These are phyloP conservation scores for Cytospora leucostoma DNA, from an alignment of 2,329 filamentous ascomycete genomes.

Conservation along the genomic window DNA sequence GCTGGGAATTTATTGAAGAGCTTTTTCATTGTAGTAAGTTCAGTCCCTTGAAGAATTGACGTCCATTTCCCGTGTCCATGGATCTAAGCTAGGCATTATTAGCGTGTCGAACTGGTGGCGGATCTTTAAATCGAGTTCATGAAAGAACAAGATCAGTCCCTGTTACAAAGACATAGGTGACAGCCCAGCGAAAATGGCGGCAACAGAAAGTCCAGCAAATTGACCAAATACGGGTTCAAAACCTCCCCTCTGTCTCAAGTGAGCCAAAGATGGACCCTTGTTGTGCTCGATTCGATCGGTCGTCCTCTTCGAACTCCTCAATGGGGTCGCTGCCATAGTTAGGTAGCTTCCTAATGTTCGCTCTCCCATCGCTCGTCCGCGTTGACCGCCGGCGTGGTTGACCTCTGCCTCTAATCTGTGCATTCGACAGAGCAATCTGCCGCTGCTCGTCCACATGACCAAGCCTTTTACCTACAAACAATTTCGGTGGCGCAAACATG, in stretches of 20 bases:
- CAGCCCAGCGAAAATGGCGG: neutral
- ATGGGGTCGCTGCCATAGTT: constrained; percentile 37
- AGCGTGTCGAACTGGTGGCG: too few relatives aligned
- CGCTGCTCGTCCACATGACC: constrained; percentile 11
- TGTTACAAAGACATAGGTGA: neutral
- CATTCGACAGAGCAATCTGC: constrained; percentile 21
- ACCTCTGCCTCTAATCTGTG: constrained; percentile 17
- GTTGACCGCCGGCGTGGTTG: constrained; percentile 15
- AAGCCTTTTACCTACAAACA: constrained; percentile 33
- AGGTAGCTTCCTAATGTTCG: constrained; percentile 35
- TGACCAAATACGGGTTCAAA: neutral
- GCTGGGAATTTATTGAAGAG: too few relatives aligned
- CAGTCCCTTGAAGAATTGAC: too few relatives aligned
- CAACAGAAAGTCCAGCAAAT: neutral
- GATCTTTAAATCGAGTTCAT: neutral
- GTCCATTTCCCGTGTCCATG: too few relatives aligned
- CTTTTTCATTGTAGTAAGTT: too few relatives aligned
- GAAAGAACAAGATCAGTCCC: neutral
- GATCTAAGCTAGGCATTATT: too few relatives aligned
- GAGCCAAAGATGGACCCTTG: constrained; percentile 32
- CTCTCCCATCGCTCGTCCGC: constrained; percentile 30
- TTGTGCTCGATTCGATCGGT: constrained; percentile 4
- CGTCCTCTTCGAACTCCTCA: constrained; percentile 35
- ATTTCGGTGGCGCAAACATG: constrained; percentile 34
- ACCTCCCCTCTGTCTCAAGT: constrained; percentile 30